Conservation (phyloP, 345 rosid genomes). For the Jatropha curcas region DNA sequence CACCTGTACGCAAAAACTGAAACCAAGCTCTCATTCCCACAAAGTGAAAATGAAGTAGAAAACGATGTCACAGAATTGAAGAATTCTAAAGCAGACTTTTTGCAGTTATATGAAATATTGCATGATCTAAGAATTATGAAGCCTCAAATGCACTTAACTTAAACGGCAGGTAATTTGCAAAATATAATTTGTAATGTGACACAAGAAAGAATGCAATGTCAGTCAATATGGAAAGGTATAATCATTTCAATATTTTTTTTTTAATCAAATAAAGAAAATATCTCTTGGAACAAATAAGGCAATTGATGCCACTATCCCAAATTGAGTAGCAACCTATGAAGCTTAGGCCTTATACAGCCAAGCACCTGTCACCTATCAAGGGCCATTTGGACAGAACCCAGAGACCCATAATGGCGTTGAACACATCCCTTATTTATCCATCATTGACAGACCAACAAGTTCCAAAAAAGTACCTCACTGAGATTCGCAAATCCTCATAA, state of each 20-base stretch:
- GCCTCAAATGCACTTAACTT: background rate
- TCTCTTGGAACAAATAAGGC: background rate
- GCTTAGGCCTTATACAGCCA: background rate
- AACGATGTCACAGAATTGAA: background rate
- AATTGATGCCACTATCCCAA: background rate
- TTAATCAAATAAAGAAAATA: background rate
- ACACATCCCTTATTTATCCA: background rate
- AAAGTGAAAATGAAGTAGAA: background rate
- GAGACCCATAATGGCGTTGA: background rate
- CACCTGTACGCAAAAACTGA: background rate
- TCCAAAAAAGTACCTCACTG: background rate
- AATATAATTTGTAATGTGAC: background rate
- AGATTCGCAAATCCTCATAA: slow-evolving; percentile 1
- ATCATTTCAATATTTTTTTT: background rate
- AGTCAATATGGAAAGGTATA: background rate
- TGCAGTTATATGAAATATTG: background rate
- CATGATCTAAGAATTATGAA: background rate
- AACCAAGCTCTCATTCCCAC: slow-evolving; percentile 3
- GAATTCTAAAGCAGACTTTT: background rate
- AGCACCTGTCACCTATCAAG: background rate
- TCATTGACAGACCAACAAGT: background rate
- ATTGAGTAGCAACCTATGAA: background rate
- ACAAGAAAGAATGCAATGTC: background rate
- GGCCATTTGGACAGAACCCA: background rate
- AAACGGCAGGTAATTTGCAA: background rate